phyloP scores from a whole-genome alignment of 176 grass and related monocot genomes.

The Cocos nucifera region DNA sequence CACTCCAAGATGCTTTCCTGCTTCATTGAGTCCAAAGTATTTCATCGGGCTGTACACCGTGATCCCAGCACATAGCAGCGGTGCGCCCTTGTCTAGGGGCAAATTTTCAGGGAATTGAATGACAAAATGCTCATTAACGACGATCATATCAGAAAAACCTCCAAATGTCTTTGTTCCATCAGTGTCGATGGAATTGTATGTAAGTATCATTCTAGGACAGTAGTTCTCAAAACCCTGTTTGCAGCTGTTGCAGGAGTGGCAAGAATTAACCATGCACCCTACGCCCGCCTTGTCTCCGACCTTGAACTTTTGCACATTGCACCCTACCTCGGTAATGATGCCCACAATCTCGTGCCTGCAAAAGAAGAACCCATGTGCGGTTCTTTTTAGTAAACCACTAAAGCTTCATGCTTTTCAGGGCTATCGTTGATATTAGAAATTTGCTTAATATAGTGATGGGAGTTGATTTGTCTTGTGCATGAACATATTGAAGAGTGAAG shows the following conservation, averaged over 20 bases:
- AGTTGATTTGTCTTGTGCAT: too few species aligned
- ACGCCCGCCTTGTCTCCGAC: conserved; percentile 42
- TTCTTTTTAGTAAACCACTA: too few species aligned
- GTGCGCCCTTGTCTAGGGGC: conserved; percentile 36
- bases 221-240: conserved; percentile 32
- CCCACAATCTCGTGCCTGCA: conserved; percentile 54
- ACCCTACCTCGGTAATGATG: conserved; percentile 36
- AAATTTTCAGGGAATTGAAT: conserved; percentile 33
- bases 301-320: conserved; percentile 35
- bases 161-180: conserved; percentile 39
- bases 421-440: too few species aligned
- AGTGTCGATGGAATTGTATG: conserved; percentile 44
- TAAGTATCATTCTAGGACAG: conserved; percentile 35
- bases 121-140: conserved; percentile 36
- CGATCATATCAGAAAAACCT: conserved; percentile 42
- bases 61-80: conserved; percentile 53
- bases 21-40: conserved; percentile 22
- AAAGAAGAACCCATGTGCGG: background rate
- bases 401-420: too few species aligned
- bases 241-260: conserved; percentile 41
- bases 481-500: too few species aligned
- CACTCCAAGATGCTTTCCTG: conserved; percentile 39
- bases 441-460: too few species aligned
- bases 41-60: conserved; percentile 64
- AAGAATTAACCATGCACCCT: conserved; percentile 54